A percentile compares a stretch with the other conserved stretches of the same genome.
These are phyloP conservation scores for Botrytis cinerea DNA, from an alignment of 2,329 filamentous ascomycete genomes.

Conservation along the genomic window DNA sequence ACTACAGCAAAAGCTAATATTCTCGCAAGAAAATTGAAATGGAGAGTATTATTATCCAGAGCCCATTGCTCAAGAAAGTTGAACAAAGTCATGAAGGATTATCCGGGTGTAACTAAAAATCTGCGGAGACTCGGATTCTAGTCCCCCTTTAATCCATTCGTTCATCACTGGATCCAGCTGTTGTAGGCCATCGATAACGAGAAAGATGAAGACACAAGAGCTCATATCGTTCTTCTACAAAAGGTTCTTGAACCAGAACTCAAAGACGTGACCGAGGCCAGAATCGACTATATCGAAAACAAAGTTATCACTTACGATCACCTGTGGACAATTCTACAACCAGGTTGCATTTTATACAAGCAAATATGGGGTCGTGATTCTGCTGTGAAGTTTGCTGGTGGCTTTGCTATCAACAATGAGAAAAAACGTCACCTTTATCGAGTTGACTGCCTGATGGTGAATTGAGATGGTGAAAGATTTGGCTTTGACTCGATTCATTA, in stretches of 20 bases:
- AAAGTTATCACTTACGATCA: constrained; percentile 56
- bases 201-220: constrained; percentile 47
- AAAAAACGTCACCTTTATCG: constrained; percentile 45
- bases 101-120: constrained; percentile 51
- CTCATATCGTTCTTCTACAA: constrained; percentile 51
- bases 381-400: constrained; percentile 45
- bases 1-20: constrained; percentile 58
- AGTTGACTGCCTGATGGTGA: constrained; percentile 47
- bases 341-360: constrained; percentile 47
- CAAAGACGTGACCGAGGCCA: constrained; percentile 51
- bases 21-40: constrained; percentile 52
- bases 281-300: constrained; percentile 54
- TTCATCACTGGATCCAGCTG: constrained; percentile 63
- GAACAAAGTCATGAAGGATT: constrained; percentile 41
- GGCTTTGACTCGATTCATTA: constrained; percentile 45
- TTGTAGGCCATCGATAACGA: constrained; percentile 46
- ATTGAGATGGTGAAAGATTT: constrained; percentile 52
- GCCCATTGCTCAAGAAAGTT: constrained; percentile 61
- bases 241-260: constrained; percentile 54
- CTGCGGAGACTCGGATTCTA: constrained; percentile 62
- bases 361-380: constrained; percentile 45
- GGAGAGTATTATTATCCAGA: constrained; percentile 64
- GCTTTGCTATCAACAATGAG: constrained; percentile 35
- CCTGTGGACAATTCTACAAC: constrained; percentile 56
- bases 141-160: constrained; percentile 62